Base-by-base conservation (phyloP, 2,329 filamentous ascomycete genomes). In the Ophiostoma angusticollis region DNA sequence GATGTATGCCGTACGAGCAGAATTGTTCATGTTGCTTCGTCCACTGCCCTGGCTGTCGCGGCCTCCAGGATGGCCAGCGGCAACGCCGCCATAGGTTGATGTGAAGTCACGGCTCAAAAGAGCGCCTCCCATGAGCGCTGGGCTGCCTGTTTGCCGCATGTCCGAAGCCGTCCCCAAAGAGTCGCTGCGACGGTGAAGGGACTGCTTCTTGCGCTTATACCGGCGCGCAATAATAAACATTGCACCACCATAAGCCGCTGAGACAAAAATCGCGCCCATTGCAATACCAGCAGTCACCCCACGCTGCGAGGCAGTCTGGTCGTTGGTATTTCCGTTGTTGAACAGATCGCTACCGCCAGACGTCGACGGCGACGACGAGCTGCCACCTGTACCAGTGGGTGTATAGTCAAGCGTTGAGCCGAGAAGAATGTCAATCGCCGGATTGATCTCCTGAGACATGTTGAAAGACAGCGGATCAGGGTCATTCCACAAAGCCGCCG, bases 191-290 rank as follows among this genome's bases (percentile, higher is more conserved):
- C 85, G 82, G 53, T 78, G 73, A 62, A 93, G 84, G 36, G 75
- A 66, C 56, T 81, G 74, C 61, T 77, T 80, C 70, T 82, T 85
- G 64, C 82, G 80, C 69, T 87, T 84, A 71, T 94, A 94, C 44
- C 87, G 75, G 45, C 86, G 79, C 35, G 87, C 87, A 49, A 94
- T 76, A 53, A 91, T 78, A 65, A 94, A 89, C 87, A 95, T 94
- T 57, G 84, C 86, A 11, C 82, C 84, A 54, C 86, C 87, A 50
- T 94, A 94, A n/a, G 85, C 78, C 36, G 79, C 81, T 30, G 84
- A 84, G 53, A 86, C 78, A 31, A 74, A 72, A 23, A 87, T 74
- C 19, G 84, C 80, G 51, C 84, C 84, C 17, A 84, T 69, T 41
- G 80, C 84, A 52, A 94, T 78, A 47, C 73, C 76, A 18, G 72